A percentile compares a stretch with the other conserved stretches of the same genome.
phyloP scores from a whole-genome alignment of 768 basidiomycete species.

The Boletus rufocinnamomeus region DNA sequence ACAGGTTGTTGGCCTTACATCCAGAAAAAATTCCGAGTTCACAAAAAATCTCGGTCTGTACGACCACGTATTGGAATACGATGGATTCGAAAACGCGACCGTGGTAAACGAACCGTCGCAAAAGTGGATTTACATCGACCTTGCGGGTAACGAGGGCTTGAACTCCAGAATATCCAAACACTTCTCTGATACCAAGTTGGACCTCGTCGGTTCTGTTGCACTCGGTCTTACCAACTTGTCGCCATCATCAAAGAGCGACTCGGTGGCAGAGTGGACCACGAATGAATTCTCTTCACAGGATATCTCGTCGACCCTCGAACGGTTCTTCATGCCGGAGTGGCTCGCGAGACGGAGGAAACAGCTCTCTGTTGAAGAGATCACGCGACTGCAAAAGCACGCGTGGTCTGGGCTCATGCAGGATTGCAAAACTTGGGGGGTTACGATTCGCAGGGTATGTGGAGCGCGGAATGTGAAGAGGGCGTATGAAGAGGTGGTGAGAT shows the following conservation, averaged over 20 bases:
- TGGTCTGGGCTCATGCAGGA: conserved; percentile 64
- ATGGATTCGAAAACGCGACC: conserved; percentile 38
- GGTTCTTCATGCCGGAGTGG: conserved; percentile 75
- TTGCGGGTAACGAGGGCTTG: conserved; percentile 56
- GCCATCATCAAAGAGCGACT: conserved; percentile 41
- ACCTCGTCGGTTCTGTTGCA: conserved; percentile 44
- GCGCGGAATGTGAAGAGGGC: conserved; percentile 47
- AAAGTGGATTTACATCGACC: conserved; percentile 62
- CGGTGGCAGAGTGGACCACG: conserved; percentile 40
- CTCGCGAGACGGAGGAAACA: conserved; percentile 53
- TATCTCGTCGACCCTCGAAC: conserved; percentile 37
- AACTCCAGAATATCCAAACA: conserved; percentile 47
- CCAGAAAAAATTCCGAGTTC: conserved; percentile 53
- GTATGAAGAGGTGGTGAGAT: conserved; percentile 47
- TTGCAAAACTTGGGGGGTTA: conserved; percentile 53
- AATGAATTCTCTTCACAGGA: conserved; percentile 35
- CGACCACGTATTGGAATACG: conserved; percentile 57
- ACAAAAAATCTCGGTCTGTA: conserved; percentile 57
- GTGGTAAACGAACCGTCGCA: conserved; percentile 34
- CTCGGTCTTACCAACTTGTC: conserved; percentile 61
- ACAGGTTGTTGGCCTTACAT: conserved; percentile 62
- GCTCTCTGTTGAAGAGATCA: conserved; percentile 49
- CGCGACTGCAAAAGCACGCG: conserved; percentile 50
- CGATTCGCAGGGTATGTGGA: conserved; percentile 50
- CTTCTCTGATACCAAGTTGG: conserved; percentile 30